phyloP scores from a whole-genome alignment of 2,329 filamentous ascomycete genomes.

The Talaromyces piceae region DNA sequence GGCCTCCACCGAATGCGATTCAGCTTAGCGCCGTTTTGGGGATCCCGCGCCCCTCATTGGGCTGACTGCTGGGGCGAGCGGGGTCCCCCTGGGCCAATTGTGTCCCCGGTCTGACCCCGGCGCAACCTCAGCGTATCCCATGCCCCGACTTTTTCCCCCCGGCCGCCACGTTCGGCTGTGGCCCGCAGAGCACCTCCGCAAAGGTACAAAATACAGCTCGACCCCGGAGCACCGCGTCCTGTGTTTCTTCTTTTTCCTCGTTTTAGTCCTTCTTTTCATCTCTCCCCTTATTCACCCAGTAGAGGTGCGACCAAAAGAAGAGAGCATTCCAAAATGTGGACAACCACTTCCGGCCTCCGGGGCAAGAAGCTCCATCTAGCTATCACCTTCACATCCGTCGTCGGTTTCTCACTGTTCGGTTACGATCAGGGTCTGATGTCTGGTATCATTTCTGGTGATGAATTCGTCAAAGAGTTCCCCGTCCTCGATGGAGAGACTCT shows the following conservation, averaged over 20 bases:
- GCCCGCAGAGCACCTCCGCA: background rate
- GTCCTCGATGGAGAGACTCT: constrained; percentile 17
- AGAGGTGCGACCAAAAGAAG: background rate
- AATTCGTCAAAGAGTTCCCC: constrained; percentile 15
- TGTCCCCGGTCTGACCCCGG: background rate
- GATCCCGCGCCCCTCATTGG: background rate
- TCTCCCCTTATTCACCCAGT: background rate
- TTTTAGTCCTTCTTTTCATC: background rate
- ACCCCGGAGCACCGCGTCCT: background rate
- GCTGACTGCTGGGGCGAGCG: background rate
- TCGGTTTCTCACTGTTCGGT: constrained; percentile 56
- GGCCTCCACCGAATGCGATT: background rate
- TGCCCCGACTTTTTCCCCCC: background rate
- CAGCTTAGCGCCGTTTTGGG: background rate
- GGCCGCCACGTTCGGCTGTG: background rate
- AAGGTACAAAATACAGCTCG: background rate
- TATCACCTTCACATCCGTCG: constrained; percentile 26
- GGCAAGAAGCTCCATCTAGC: constrained; percentile 18
- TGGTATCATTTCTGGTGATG: constrained; percentile 48
- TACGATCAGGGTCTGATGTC: constrained; percentile 62
- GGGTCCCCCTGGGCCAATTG: background rate
- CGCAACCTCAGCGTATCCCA: background rate
- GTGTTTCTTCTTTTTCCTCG: background rate
- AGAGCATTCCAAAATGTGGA: constrained; percentile 24
- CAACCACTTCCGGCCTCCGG: constrained; percentile 20